Conservation (phyloP, 1,284 basidiomycete species). For the Melanopsichium pennsylvanicum region DNA sequence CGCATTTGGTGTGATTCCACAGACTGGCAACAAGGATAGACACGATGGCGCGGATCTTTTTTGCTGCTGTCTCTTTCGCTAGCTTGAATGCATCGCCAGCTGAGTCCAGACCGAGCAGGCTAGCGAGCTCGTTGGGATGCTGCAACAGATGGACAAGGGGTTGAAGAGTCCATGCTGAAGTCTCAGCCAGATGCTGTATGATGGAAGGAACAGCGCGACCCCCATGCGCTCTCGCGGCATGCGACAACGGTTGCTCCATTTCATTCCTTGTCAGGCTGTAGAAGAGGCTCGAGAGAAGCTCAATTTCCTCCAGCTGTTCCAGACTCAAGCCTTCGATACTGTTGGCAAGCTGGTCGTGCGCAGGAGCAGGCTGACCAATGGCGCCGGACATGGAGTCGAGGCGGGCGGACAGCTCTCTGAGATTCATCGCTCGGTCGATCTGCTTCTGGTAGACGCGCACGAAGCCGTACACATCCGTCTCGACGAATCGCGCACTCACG, state of each 20-base stretch:
- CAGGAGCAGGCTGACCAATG: constrained; percentile 73
- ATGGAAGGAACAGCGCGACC: constrained; percentile 15
- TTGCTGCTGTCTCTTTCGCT: constrained; percentile 69
- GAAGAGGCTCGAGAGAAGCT: constrained; percentile 44
- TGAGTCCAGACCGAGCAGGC: constrained; percentile 75
- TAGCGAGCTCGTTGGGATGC: constrained; percentile 85
- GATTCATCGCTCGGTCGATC: constrained; percentile 77
- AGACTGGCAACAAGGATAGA: constrained; percentile 71
- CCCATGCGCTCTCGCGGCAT: not conserved
- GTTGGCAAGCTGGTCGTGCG: constrained; percentile 1
- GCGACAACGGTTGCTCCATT: constrained; percentile 10
- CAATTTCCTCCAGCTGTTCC: constrained; percentile 50
- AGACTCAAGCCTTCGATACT: constrained; percentile 18
- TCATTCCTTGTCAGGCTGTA: constrained; percentile 42
- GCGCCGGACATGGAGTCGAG: constrained; percentile 67
- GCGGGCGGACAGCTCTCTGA: constrained; percentile 71
- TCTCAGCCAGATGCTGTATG: constrained; percentile 21
- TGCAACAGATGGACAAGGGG: constrained; percentile 87
- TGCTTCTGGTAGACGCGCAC: constrained; percentile 84
- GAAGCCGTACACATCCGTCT: constrained; percentile 83
- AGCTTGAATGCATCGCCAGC: constrained; percentile 71
- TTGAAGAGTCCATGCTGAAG: constrained; percentile 70
- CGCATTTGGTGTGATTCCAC: constrained; percentile 76
- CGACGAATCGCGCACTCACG: constrained; percentile 80
- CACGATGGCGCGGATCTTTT: constrained; percentile 40